Percentiles rank a stretch among this genome's conserved stretches.
phyloP scores from a whole-genome alignment of 2,329 filamentous ascomycete genomes.

The Scedosporium minutisporum region DNA sequence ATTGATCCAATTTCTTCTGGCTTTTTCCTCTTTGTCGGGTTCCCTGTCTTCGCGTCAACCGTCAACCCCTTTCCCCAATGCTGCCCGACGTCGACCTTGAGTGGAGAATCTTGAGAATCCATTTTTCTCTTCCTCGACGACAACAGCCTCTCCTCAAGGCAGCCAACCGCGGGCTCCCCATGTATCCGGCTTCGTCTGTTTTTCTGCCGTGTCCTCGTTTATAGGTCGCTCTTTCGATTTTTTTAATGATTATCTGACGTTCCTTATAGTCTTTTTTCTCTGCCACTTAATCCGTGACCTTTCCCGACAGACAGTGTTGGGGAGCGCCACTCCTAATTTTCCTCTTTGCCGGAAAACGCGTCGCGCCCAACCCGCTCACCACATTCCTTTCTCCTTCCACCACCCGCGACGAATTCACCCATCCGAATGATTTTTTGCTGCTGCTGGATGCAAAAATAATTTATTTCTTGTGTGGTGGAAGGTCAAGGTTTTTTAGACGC shows the following conservation, averaged over 20 bases:
- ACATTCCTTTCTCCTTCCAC: not conserved
- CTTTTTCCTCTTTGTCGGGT: not conserved
- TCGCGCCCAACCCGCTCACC: conserved; percentile 5
- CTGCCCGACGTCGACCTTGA: not conserved
- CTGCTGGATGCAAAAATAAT: conserved; percentile 7
- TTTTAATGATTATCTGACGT: not conserved
- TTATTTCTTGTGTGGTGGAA: conserved; percentile 1
- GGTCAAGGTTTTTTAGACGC: not conserved
- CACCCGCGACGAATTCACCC: not conserved
- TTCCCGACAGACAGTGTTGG: not conserved
- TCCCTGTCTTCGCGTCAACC: not conserved
- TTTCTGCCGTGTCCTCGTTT: not conserved
- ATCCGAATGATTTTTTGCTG: conserved; percentile 3
- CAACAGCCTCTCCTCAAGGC: not conserved
- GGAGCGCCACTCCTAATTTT: conserved; percentile 2
- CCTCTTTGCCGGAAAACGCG: conserved; percentile 8
- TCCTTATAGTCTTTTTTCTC: conserved; percentile 1
- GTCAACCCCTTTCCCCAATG: not conserved
- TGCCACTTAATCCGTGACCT: conserved; percentile 3
- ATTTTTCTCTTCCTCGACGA: not conserved
- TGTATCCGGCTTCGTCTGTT: not conserved
- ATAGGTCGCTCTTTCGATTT: not conserved
- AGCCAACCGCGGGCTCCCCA: not conserved
- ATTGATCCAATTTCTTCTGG: not conserved
- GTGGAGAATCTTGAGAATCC: not conserved